A percentile compares a stretch with the other conserved stretches of the same genome.
Evolutionary conservation across 148 eudicot species (phyloP).

Genomic region (Rheum nobile): DNA sequence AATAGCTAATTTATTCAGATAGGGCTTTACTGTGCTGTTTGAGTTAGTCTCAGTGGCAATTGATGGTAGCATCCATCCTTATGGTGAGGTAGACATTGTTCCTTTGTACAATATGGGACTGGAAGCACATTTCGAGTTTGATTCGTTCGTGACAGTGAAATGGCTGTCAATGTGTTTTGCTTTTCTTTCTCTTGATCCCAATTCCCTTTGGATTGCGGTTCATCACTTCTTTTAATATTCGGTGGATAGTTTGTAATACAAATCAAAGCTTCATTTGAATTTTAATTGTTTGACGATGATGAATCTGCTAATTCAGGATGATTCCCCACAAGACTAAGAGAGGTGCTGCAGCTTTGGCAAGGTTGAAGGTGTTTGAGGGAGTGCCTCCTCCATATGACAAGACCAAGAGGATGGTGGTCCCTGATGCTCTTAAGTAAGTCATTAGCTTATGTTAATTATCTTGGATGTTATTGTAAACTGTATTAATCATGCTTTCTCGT

Average conservation of each 20-base stretch:
- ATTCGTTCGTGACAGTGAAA: not conserved
- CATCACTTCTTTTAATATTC: not conserved
- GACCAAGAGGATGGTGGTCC: conserved; percentile 63
- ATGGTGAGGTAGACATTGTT: not conserved
- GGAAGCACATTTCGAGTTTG: not conserved
- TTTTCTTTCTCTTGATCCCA: not conserved
- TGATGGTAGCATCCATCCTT: not conserved
- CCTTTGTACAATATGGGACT: not conserved
- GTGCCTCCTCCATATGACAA: conserved; percentile 69
- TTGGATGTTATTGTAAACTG: not conserved
- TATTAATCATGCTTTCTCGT: not conserved
- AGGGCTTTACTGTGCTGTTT: not conserved
- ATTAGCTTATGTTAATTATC: not conserved
- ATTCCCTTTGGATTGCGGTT: not conserved
- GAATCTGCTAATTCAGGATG: conserved; percentile 28
- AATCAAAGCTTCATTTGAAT: not conserved
- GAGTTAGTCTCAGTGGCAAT: not conserved
- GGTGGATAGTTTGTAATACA: too few relatives aligned
- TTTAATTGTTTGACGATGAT: not conserved
- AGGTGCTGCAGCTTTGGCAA: conserved; percentile 61
- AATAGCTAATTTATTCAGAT: not conserved
- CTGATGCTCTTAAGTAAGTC: conserved; percentile 75
- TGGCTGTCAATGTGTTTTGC: not conserved
- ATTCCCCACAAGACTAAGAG: conserved; percentile 81
- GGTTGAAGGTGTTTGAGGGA: conserved; percentile 72